Conservation (phyloP, 441 rosid genomes). For the Corymbia calophylla region DNA sequence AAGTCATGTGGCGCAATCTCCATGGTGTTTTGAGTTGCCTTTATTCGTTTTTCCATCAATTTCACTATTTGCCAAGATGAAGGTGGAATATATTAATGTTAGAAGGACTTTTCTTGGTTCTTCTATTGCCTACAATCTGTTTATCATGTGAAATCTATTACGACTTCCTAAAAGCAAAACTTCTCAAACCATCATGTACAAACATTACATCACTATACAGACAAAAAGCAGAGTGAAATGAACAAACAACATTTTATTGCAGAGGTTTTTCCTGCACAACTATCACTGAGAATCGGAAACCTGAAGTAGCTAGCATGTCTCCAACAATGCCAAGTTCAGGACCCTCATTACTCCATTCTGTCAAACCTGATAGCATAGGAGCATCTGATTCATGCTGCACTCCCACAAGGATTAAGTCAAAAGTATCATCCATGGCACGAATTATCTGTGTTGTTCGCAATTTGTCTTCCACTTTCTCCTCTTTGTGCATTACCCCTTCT, state of each 20-base stretch:
- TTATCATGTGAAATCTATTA: not conserved
- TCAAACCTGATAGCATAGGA: not conserved
- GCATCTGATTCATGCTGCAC: not conserved
- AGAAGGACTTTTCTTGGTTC: not conserved
- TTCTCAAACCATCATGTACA: not conserved
- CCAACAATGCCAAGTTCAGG: constrained; percentile 1
- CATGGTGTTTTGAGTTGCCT: not conserved
- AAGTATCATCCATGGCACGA: not conserved
- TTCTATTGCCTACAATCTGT: not conserved
- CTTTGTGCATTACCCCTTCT: not conserved
- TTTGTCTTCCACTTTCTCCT: constrained; percentile 3
- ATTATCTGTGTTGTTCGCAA: not conserved
- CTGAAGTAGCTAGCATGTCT: not conserved
- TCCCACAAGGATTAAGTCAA: not conserved
- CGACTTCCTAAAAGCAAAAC: not conserved
- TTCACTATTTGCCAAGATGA: not conserved
- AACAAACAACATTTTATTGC: not conserved
- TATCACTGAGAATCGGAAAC: not conserved
- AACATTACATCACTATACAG: not conserved
- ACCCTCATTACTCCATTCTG: not conserved
- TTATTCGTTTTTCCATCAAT: not conserved
- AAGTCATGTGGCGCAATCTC: not conserved
- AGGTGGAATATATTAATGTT: not conserved
- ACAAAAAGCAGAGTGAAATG: not conserved
- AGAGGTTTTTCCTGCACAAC: not conserved